phyloP scores from a whole-genome alignment of 139 green algal genomes.

The Yamagishiella unicocca region DNA sequence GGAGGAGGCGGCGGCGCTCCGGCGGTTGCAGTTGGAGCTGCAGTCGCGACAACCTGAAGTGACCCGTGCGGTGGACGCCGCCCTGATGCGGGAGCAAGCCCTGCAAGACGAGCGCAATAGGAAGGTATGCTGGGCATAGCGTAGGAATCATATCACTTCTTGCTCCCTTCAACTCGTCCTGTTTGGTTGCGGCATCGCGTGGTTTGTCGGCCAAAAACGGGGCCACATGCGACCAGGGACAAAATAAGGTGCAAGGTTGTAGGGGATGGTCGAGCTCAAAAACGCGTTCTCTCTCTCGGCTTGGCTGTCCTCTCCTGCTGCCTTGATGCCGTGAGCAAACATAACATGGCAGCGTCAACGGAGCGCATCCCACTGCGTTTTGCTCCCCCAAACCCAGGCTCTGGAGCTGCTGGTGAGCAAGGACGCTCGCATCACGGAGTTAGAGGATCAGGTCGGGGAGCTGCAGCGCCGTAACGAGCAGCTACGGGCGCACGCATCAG shows the following conservation, averaged over 20 bases:
- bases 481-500: constrained; percentile 25
- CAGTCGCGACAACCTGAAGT: constrained; percentile 51
- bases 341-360: too few relatives aligned
- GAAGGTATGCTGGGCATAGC: constrained; percentile 7
- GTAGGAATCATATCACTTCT: too few relatives aligned
- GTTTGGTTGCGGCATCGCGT: too few relatives aligned
- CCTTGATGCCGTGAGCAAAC: too few relatives aligned
- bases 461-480: constrained; percentile 16
- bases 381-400: constrained; percentile 33
- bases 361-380: not conserved
- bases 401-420: constrained; percentile 66
- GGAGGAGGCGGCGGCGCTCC: constrained; percentile 59
- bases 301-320: too few relatives aligned
- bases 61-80: constrained; percentile 47
- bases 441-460: constrained; percentile 46
- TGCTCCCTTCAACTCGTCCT: too few relatives aligned
- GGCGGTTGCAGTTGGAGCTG: constrained; percentile 53
- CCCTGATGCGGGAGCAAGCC: constrained; percentile 51
- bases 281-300: too few relatives aligned
- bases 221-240: too few relatives aligned
- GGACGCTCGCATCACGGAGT: constrained; percentile 51
- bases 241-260: too few relatives aligned
- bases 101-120: constrained; percentile 60
- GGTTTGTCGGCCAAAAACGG: too few relatives aligned
- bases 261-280: too few relatives aligned